Conservation (phyloP, 495 filamentous ascomycete genomes). For the Penicillium waksmanii region DNA sequence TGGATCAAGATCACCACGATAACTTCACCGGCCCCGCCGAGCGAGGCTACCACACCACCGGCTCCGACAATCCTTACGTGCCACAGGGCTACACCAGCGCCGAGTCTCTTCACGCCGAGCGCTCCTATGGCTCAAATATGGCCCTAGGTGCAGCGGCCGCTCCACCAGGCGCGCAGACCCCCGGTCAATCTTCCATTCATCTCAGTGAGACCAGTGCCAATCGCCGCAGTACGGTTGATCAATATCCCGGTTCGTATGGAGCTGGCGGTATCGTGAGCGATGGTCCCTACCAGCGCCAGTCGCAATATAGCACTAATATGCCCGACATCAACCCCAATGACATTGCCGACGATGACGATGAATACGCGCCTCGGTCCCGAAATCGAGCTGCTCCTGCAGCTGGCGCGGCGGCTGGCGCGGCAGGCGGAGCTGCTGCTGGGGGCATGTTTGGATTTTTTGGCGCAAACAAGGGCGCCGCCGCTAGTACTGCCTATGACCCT, state of each 20-base stretch:
- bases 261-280: slow-evolving; percentile 42
- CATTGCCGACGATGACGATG: slow-evolving; percentile 87
- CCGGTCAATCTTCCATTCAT: slow-evolving; percentile 37
- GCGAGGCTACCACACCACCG: slow-evolving; percentile 46
- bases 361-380: slow-evolving; percentile 52
- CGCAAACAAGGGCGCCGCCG: slow-evolving; percentile 42
- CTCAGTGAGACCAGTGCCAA: slow-evolving; percentile 26
- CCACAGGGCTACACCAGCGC: slow-evolving; percentile 33
- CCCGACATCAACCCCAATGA: slow-evolving; percentile 72
- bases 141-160: slow-evolving; percentile 39
- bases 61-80: slow-evolving; percentile 51
- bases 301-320: slow-evolving; percentile 58
- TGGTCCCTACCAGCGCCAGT: slow-evolving; percentile 63
- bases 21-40: slow-evolving; percentile 45
- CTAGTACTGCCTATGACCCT: slow-evolving; percentile 49
- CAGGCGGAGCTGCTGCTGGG: slow-evolving; percentile 58
- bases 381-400: slow-evolving; percentile 48
- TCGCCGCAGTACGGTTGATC: slow-evolving; percentile 36
- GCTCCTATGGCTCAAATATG: slow-evolving; percentile 46
- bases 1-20: slow-evolving; percentile 24
- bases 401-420: slow-evolving; percentile 51
- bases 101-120: slow-evolving; percentile 33
- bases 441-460: slow-evolving; percentile 50
- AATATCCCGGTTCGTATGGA: slow-evolving; percentile 37
- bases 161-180: slow-evolving; percentile 42